Conservation (phyloP, 2,329 filamentous ascomycete genomes). For the Exophiala sideris region DNA sequence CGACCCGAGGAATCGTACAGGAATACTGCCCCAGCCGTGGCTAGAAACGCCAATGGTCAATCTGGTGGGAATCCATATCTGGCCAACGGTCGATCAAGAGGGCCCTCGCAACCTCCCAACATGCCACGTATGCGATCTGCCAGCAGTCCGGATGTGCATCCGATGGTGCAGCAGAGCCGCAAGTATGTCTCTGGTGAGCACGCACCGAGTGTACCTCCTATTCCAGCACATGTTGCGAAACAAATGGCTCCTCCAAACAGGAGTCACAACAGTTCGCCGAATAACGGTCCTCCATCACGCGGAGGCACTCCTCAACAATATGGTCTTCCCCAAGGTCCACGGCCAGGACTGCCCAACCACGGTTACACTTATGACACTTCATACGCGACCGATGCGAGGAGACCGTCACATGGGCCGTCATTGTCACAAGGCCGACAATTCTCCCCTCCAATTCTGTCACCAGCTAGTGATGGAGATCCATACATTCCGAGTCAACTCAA, state of each 20-base stretch:
- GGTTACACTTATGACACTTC: conserved; percentile 27
- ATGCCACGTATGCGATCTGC: conserved; percentile 74
- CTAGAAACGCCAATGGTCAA: conserved; percentile 65
- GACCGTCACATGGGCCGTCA: conserved; percentile 22
- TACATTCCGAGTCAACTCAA: conserved; percentile 74
- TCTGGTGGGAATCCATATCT: conserved; percentile 62
- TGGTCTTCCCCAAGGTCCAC: conserved; percentile 41
- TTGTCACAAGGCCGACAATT: conserved; percentile 34
- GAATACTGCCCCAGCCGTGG: conserved; percentile 84
- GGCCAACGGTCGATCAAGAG: conserved; percentile 48
- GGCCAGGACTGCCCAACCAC: conserved; percentile 22
- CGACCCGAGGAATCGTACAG: conserved; percentile 69
- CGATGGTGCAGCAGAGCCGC: conserved; percentile 52
- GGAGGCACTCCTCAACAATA: conserved; percentile 63
- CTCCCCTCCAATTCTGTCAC: conserved; percentile 28
- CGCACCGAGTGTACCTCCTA: conserved; percentile 71
- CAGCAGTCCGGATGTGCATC: conserved; percentile 91
- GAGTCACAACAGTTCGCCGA: conserved; percentile 77
- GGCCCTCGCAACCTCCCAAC: conserved; percentile 9
- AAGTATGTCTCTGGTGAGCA: conserved; percentile 48
- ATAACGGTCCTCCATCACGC: conserved; percentile 63
- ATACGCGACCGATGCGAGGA: conserved; percentile 20
- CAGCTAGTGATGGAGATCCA: conserved; percentile 36
- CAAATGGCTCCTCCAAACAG: conserved; percentile 64
- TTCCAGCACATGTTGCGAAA: conserved; percentile 65